A percentile compares a stretch with the other conserved stretches of the same genome.
phyloP scores from a whole-genome alignment of 768 basidiomycete genomes.

The Pluteus cervinus region DNA sequence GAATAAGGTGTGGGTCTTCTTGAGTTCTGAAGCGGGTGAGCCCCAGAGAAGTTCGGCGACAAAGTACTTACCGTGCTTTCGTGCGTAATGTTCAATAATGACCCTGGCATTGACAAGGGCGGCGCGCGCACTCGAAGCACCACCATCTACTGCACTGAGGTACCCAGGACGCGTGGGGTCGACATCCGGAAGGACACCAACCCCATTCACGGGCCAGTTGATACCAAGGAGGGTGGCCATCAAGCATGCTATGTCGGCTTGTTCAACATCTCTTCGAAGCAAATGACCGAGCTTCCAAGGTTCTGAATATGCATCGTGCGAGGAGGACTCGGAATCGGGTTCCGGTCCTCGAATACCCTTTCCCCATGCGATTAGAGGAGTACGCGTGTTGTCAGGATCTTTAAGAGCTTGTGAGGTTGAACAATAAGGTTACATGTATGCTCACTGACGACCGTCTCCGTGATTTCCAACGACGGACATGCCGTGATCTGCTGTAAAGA shows the following conservation, averaged over 20 bases:
- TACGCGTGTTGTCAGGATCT: constrained; percentile 88
- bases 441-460: constrained; percentile 74
- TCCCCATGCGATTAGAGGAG: constrained; percentile 82
- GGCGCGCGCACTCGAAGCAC: constrained; percentile 43
- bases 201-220: constrained; percentile 76
- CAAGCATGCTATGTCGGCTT: constrained; percentile 75
- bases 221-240: constrained; percentile 73
- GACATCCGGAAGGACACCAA: constrained; percentile 75
- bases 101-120: constrained; percentile 66
- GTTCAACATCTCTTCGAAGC: constrained; percentile 69
- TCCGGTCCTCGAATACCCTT: constrained; percentile 69
- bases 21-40: constrained; percentile 41
- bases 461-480: constrained; percentile 89
- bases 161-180: constrained; percentile 58
- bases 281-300: constrained; percentile 58
- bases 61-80: constrained; percentile 62
- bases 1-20: constrained; percentile 47
- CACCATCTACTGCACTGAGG: constrained; percentile 38
- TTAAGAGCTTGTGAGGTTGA: background rate
- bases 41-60: background rate
- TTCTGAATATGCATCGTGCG: constrained; percentile 65
- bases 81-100: constrained; percentile 68
- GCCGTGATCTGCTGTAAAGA: constrained; percentile 88
- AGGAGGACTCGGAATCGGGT: constrained; percentile 46
- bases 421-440: constrained; percentile 1